These are phyloP conservation scores for Leucocoprinus leucothites DNA, from an alignment of 768 basidiomycete species.

Conservation along the genomic window DNA sequence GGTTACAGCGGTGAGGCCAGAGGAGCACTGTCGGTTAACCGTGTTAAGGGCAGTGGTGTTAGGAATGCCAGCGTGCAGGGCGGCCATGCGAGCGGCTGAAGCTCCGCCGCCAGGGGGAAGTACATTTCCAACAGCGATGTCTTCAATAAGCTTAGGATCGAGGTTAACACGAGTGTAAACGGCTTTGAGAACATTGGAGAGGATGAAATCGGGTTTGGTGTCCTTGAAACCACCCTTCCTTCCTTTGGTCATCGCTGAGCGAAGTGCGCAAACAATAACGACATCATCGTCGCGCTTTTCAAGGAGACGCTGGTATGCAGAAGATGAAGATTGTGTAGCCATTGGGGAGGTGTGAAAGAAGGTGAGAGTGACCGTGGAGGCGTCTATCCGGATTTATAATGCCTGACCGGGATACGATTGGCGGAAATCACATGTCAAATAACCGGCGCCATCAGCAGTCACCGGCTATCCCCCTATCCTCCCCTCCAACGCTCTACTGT, in stretches of 20 bases:
- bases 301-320: conserved; percentile 58
- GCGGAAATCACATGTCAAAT: conserved; percentile 9
- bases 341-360: conserved; percentile 21
- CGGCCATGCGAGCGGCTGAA: conserved; percentile 79
- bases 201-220: conserved; percentile 78
- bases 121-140: conserved; percentile 85
- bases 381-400: conserved; percentile 8
- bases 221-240: conserved; percentile 92
- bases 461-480: no score
- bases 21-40: conserved; percentile 89
- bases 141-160: conserved; percentile 81
- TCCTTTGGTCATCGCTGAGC: conserved; percentile 90
- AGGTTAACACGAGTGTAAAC: conserved; percentile 66
- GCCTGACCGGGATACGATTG: not conserved
- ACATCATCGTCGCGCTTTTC: conserved; percentile 81
- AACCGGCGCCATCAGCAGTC: not conserved
- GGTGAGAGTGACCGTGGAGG: conserved; percentile 6
- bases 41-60: conserved; percentile 72
- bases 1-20: conserved; percentile 78
- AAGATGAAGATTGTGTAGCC: conserved; percentile 30
- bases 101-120: conserved; percentile 87
- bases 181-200: conserved; percentile 73
- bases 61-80: conserved; percentile 83
- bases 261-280: conserved; percentile 84
- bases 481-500: not conserved